phyloP scores from a whole-genome alignment of 176 grass and related monocot genomes.

The Musa schizocarpa region DNA sequence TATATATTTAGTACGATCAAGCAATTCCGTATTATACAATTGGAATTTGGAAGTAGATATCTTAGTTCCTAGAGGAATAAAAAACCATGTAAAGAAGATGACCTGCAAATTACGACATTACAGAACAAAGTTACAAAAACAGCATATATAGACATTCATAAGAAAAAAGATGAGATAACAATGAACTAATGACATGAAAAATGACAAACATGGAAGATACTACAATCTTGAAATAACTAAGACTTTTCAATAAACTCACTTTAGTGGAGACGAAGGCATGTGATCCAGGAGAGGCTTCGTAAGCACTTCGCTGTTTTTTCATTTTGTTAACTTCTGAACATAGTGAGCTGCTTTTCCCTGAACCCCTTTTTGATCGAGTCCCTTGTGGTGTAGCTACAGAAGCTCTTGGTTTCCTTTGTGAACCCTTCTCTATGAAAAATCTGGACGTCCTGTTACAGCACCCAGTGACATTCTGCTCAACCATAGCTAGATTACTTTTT shows the following conservation, averaged over 20 bases:
- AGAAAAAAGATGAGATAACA: too few relatives aligned
- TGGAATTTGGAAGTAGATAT: too few relatives aligned
- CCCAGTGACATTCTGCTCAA: slow-evolving; percentile 10
- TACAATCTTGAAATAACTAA: background rate
- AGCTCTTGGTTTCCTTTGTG: slow-evolving; percentile 14
- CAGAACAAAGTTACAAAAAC: too few relatives aligned
- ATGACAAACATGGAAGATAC: background rate
- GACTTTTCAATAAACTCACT: slow-evolving; percentile 36
- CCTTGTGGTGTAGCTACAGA: background rate
- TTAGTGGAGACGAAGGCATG: background rate
- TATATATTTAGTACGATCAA: too few relatives aligned
- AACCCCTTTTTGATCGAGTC: slow-evolving; percentile 2
- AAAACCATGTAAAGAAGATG: too few relatives aligned
- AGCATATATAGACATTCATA: too few relatives aligned
- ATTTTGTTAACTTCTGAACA: slow-evolving; percentile 16
- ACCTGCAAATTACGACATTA: too few relatives aligned
- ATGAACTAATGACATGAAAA: background rate
- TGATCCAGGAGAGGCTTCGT: slow-evolving; percentile 10
- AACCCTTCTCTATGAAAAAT: slow-evolving; percentile 13
- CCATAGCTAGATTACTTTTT: slow-evolving; percentile 20
- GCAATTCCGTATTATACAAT: too few relatives aligned
- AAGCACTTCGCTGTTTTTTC: slow-evolving; percentile 34
- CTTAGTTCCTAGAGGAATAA: too few relatives aligned
- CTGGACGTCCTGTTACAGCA: slow-evolving; percentile 25
- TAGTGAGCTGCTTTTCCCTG: background rate